A percentile compares a stretch with the other conserved stretches of the same genome.
Evolutionary conservation across 2,329 filamentous ascomycete genomes (phyloP).

Genomic region (Dothistroma septosporum): DNA sequence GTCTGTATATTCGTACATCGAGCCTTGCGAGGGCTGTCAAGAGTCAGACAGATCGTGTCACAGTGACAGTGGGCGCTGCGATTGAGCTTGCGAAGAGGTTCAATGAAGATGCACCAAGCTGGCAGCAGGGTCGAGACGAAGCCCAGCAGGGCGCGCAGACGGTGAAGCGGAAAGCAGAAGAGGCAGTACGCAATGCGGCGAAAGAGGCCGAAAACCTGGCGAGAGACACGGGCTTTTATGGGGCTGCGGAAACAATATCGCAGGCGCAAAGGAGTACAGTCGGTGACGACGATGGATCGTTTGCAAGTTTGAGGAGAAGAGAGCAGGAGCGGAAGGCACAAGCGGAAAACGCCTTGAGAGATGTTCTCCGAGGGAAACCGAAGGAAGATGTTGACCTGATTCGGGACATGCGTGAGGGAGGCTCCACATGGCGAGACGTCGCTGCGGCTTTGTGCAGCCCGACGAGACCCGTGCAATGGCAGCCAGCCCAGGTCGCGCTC

Average conservation of each 20-base stretch:
- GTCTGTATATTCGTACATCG: constrained; percentile 61
- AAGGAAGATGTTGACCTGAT: constrained; percentile 1
- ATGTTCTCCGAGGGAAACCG: neutral
- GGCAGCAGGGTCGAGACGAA: constrained; percentile 20
- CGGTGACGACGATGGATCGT: constrained; percentile 38
- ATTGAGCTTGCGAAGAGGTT: constrained; percentile 56
- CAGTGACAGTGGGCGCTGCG: constrained; percentile 58
- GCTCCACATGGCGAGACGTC: constrained; percentile 1
- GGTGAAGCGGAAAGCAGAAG: constrained; percentile 13
- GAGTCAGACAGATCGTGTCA: constrained; percentile 57
- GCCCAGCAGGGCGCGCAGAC: constrained; percentile 11
- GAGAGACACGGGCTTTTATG: constrained; percentile 8
- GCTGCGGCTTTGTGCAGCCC: neutral
- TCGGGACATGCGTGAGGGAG: constrained; percentile 2
- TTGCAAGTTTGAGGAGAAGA: constrained; percentile 25
- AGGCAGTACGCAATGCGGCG: constrained; percentile 22
- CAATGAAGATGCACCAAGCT: constrained; percentile 46
- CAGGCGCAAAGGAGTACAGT: neutral
- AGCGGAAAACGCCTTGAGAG: constrained; percentile 14
- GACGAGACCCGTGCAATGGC: neutral
- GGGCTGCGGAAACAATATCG: neutral
- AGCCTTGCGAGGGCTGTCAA: constrained; percentile 60
- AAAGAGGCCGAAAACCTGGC: constrained; percentile 26
- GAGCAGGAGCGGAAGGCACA: constrained; percentile 48
- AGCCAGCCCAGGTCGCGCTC: neutral